Evolutionary conservation across 192 early-diverging fungal genomes (phyloP).

Genomic region (Coemansia sp.): DNA sequence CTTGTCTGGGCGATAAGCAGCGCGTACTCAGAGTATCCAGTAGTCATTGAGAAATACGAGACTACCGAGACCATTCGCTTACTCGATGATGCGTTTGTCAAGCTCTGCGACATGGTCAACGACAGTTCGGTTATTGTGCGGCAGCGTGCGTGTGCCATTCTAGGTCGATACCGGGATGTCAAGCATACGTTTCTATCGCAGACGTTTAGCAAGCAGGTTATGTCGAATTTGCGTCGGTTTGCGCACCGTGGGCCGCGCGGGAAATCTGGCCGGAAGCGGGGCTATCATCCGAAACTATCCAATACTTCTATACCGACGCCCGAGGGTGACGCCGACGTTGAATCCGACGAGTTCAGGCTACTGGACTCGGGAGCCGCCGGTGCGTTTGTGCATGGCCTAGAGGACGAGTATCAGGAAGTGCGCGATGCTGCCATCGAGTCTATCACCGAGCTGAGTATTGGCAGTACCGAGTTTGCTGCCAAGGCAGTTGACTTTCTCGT

Average conservation of each 20-base stretch:
- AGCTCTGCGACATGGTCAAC: conserved; percentile 82
- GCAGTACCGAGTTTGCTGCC: conserved; percentile 69
- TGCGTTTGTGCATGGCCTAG: conserved; percentile 93
- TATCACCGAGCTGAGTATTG: conserved; percentile 74
- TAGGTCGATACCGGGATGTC: conserved; percentile 70
- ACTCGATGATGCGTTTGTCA: conserved; percentile 77
- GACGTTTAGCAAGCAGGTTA: conserved; percentile 80
- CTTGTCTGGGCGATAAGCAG: conserved; percentile 67
- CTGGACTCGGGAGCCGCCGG: conserved; percentile 86
- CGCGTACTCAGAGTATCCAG: conserved; percentile 52
- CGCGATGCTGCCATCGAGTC: conserved; percentile 86
- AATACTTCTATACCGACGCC: conserved; percentile 61
- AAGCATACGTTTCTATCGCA: conserved; percentile 62
- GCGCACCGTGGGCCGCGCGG: conserved; percentile 33
- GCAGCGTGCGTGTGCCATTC: conserved; percentile 70
- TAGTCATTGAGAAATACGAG: conserved; percentile 39
- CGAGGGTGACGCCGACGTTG: conserved; percentile 70
- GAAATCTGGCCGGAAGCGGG: conserved; percentile 19
- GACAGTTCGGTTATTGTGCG: conserved; percentile 71
- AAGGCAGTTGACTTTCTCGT: conserved; percentile 83
- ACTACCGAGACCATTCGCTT: conserved; percentile 43
- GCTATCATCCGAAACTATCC: conserved; percentile 13
- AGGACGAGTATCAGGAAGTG: conserved; percentile 93
- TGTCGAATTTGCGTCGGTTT: conserved; percentile 63
- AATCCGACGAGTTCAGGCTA: conserved; percentile 67